phyloP scores from a whole-genome alignment of 768 basidiomycete species.

The Postia placenta region DNA sequence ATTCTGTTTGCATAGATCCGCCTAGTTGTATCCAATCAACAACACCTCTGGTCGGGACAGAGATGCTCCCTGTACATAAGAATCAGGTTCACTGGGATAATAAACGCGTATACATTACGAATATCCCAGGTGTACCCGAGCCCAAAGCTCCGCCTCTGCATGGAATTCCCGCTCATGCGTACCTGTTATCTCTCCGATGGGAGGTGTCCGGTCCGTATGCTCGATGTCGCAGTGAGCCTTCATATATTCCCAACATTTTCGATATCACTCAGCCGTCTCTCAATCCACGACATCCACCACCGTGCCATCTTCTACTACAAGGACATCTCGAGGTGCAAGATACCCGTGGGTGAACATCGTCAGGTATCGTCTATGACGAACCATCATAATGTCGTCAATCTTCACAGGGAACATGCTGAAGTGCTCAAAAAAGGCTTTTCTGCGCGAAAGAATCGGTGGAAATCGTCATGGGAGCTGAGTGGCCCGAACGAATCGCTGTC shows the following conservation, averaged over 20 bases:
- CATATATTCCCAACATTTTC: conserved; percentile 21
- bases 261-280: conserved; percentile 22
- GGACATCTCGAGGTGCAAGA: conserved; percentile 17
- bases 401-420: neutral
- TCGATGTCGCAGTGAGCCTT: neutral
- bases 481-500: neutral
- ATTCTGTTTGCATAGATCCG: no score
- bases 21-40: no score
- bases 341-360: conserved; percentile 20
- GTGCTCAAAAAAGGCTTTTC: neutral
- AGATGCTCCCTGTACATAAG: no score
- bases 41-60: no score
- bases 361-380: neutral
- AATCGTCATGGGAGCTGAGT: neutral
- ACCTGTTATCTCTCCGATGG: neutral
- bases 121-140: neutral
- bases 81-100: no score
- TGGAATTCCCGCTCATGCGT: neutral
- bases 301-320: conserved; percentile 11
- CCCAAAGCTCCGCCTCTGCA: neutral
- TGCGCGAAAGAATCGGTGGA: neutral
- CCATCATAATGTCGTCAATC: neutral
- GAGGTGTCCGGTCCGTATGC: neutral
- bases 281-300: conserved; percentile 20
- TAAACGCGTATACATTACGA: no score